Evolutionary conservation across 208 protist species (phyloP), one percentile per base, ranked within the genome.

Genomic region (Angomonas deanei): DNA sequence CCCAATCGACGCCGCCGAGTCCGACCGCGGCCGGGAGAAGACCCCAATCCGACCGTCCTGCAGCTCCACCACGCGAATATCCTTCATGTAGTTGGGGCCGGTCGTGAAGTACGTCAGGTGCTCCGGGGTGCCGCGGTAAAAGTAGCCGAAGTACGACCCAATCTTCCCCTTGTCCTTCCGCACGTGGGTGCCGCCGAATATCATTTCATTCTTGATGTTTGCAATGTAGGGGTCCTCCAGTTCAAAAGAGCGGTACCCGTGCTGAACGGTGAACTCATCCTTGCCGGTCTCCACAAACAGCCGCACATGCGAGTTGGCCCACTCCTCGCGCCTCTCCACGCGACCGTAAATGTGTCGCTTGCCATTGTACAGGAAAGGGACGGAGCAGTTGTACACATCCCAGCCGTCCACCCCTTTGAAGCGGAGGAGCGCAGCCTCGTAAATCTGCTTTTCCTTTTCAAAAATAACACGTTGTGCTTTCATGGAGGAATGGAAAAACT

Each of bases 321-420:
- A 77, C 60, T 77, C 61, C 30, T 54, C 49, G 0, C 70, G 57
- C 47, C 23, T 64, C 61, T 81, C 75, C 15, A 74, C 55, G 23
- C 75, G 70, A 8, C 75, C 75, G 49, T 65, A 81, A 23, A 78
- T 34, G 66, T 81, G 75, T 10, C n/a, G 24, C 53, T 62, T 67
- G 15, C 75, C 70, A 31, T 77, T 74, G 66, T 66, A 77, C 38
- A 36, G 11, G 47, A 81, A 77, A 6, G 57, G 68, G 13, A 73
- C 63, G 32, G 66, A 77, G 70, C 70, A 76, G 66, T 81, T 81
- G 70, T 77, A 77, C 32, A 81, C 75, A 33, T 81, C 75, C 24
- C 58, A 57, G 1, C 70, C 66, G 13, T 81, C 66, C 0, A 81
- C 61, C 6, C 75, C 75, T 27, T 81, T 68, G 60, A 81, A 81